Conservation (phyloP, 1,284 basidiomycete species). For the Golubevia pallescens region DNA sequence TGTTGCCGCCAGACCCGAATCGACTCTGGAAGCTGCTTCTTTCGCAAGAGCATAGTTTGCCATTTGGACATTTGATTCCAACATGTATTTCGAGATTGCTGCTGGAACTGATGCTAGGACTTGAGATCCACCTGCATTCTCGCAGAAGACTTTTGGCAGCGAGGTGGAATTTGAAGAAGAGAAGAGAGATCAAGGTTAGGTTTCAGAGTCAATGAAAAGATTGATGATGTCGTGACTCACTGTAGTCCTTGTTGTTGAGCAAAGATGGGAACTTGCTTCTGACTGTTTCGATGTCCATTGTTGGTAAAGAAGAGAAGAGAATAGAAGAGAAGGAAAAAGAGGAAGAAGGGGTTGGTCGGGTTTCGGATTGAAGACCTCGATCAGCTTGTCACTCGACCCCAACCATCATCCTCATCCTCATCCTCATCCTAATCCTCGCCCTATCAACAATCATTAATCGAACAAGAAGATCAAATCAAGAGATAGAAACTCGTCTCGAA, state of each 20-base stretch:
- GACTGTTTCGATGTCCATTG: too few species aligned
- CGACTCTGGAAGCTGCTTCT: slow-evolving; percentile 69
- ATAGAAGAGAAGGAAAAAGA: neutral
- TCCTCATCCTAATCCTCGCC: too few species aligned
- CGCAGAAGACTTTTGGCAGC: slow-evolving; percentile 73
- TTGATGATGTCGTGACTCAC: too few species aligned
- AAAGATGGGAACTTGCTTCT: too few species aligned
- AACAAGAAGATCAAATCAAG: neutral
- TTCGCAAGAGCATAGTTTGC: slow-evolving; percentile 72
- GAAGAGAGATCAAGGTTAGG: too few species aligned
- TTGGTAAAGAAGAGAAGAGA: neutral
- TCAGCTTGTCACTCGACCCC: neutral
- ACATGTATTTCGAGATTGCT: slow-evolving; percentile 73
- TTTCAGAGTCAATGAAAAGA: too few species aligned
- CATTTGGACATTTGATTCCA: slow-evolving; percentile 76
- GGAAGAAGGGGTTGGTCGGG: neutral
- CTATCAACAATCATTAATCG: neutral
- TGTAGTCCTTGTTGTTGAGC: too few species aligned
- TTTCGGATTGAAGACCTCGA: neutral
- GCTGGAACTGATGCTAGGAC: slow-evolving; percentile 68
- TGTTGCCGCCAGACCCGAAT: slow-evolving; percentile 69
- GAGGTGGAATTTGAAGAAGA: neutral
- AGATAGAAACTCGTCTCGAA: neutral
- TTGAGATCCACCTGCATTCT: slow-evolving; percentile 81
- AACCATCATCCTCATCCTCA: too few species aligned